Evolutionary conservation across 208 protist genomes (phyloP), one percentile per base, ranked within the genome.

Genomic region (Crithidia brevicula): DNA sequence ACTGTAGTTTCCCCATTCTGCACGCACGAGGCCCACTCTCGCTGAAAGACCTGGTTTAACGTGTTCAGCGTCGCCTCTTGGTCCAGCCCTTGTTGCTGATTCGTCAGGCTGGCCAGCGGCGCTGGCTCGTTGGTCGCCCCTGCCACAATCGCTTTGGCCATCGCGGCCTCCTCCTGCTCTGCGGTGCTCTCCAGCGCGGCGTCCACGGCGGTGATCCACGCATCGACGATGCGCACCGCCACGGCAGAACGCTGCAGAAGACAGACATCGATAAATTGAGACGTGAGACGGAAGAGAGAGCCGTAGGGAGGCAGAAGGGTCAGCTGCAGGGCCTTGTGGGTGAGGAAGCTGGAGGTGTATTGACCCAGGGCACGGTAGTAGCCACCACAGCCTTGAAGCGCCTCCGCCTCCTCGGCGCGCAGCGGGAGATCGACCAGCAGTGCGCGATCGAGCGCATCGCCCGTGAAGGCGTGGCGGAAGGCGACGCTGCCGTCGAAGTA

Each of bases 281-380:
- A 72, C 13, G 73, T 70, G 53, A 92, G 56, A 10, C 81, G 71
- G 76, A 84, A 80, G 40, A 92, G 79, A 15, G 71, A 67, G 60
- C 90, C 90, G 62, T 91, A 86, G 11, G 87, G 85, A 1, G 83
- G 85, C 23, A 93, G 77, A 9, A 95, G 72, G 33, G 83, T 79
- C 23, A 95, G 64, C 63, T 95, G 90, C 62, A 95, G 77, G 11
- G 90, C 90, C 66, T 93, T 93, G 68, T 92, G 87, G 18, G 85
- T 91, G 49, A 93, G 66, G 49, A 88, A 95, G 59, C 74, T 61
- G 8, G 77, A 45, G 16, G 81, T 74, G 79, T 82, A 81, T 43
- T 58, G 79, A 6, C 75, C 79, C 1, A 95, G 64, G 15, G 62
- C 45, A 1, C 78, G 76, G 69, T 93, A 93, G 76, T 95, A 92